phyloP scores from a whole-genome alignment of 257 asterid genomes.

The Scutellaria barbata region DNA sequence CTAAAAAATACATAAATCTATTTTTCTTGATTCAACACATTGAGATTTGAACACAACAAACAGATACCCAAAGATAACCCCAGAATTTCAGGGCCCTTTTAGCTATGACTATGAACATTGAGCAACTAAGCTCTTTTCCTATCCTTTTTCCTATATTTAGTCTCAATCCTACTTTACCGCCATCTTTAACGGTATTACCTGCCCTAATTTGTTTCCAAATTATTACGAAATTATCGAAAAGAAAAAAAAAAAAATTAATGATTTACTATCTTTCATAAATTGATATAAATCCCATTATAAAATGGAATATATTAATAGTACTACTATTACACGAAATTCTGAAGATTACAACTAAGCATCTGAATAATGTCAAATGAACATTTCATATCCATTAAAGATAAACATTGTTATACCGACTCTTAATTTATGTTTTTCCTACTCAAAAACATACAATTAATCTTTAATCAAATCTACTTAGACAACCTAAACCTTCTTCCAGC shows the following conservation, averaged over 20 bases:
- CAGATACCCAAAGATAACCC: neutral
- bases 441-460: conserved; percentile 29
- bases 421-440: conserved; percentile 17
- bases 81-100: conserved; percentile 28
- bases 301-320: neutral
- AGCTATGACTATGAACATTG: neutral
- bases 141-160: conserved; percentile 31
- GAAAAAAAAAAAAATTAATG: neutral
- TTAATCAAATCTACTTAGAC: conserved; percentile 29
- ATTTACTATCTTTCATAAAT: no score
- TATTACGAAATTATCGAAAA: neutral
- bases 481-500: conserved; percentile 28
- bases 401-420: conserved; percentile 16
- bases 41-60: conserved; percentile 20
- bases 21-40: neutral
- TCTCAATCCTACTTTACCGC: conserved; percentile 34
- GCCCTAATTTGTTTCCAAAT: conserved; percentile 6
- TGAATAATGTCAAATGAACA: conserved; percentile 6
- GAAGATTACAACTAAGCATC: conserved; percentile 3
- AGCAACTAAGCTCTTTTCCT: conserved; percentile 13
- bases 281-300: no score
- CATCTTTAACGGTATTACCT: conserved; percentile 34
- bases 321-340: neutral
- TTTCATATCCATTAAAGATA: neutral
- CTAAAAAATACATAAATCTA: neutral